Evolutionary conservation across 164 flowering plant genomes (phyloP), one percentile per base, ranked within the genome.

Genomic region (Cinnamomum micranthum): DNA sequence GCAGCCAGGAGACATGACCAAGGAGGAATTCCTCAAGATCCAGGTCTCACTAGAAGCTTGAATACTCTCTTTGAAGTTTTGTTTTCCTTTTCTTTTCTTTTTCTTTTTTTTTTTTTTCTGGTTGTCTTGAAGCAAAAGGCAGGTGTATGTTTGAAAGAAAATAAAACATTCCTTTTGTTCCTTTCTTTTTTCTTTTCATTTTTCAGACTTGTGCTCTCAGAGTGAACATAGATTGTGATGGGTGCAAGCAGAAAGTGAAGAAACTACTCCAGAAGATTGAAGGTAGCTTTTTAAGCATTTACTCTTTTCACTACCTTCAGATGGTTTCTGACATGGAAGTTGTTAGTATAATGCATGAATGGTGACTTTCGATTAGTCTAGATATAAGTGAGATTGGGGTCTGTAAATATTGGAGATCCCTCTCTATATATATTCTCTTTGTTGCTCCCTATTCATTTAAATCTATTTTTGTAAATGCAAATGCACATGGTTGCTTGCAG

Each of bases 21-120:
- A 89, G 85, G 90, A 86, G 75, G 91, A 88, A 78, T 89, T 89
- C 58, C 92, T 91, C 84, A 89, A 89, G 88, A 89, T 55, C n/a
- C 60, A 55, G 60, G 60, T 55, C n/a, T 55, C n/a, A 3, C 60
- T 13, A 55, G 60, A 13, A 4, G 35, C 35, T 31, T 5, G 35
- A 31, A 52, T 58, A 27, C 1, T 14, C 65, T 71, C 64, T 31
- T 25, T 68, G 41, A 14, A 14, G 28, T 23, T 41, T 47, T 59
- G 50, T 22, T 65, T 51, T 71, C 51, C 11, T 72, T 14, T 47
- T 4, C 2, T 55, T 3, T 52, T 0, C 17, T 64, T 2, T 72
- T 35, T 72, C 22, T 31, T 72, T 27, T 52, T 13, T 52, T 4
- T 55, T 58, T 3, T 64, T 22, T 73, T 35, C 35, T 31, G 35